Evolutionary conservation across 2,329 filamentous ascomycete species (phyloP), one percentile per base, ranked within the genome.

Genomic region (Bipolaris oryzae): DNA sequence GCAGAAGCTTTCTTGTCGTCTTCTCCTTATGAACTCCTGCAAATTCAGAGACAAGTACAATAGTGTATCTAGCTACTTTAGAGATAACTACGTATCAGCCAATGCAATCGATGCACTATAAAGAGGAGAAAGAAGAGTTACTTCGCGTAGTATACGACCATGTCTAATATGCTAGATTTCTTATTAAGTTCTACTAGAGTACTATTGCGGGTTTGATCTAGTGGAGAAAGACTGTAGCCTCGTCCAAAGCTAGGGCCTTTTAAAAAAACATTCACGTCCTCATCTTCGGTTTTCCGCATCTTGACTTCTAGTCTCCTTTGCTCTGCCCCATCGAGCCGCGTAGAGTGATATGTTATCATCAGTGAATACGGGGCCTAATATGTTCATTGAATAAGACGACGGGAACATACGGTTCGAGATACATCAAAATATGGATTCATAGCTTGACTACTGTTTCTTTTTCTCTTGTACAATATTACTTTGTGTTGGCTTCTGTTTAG

Each of bases 91-190:
- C 7, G 5, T 4, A 23, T n/a, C n/a, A 23, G 21, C 7, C 23
- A 25, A 25, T 25, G 2, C 23, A 25, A 25, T 2, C 7, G 7
- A 2, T 25, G 21, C 21, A 21, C 88, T 79, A 89, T 84, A 71
- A 89, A 89, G 16, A 90, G 76, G 31, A 87, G 76, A 44, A 84
- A 82, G 70, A 90, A 86, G 20, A 85, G 76, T 71, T 87, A 79
- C 65, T 85, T 85, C 35, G 82, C 81, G 70, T 89, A 89, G 77
- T 89, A 81, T 61, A 82, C 77, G 35, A 81, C 78, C 54, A 82
- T 80, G 34, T 83, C 84, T 6, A 88, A 57, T 33, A 89, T 69
- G 28, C 87, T 86, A 10, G 82, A 82, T 7, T 85, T 83, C 70
- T 84, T 85, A 50, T 67, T 74, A 65, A 70, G 64, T 66, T 74